Evolutionary conservation across 805 yeast species (phyloP).

Genomic region (Jamesozyma gamospora): DNA sequence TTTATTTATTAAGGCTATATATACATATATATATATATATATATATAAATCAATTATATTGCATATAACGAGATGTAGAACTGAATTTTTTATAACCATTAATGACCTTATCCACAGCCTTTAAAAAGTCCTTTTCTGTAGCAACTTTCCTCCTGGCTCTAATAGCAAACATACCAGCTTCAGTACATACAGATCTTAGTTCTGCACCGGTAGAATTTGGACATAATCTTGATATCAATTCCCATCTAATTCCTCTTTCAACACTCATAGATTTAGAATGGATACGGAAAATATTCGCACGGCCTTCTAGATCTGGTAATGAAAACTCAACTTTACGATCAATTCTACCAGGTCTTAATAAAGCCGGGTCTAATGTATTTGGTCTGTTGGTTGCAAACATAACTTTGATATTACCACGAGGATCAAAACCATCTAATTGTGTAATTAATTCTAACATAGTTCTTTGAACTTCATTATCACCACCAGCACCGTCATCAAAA

Average conservation of each 20-base stretch:
- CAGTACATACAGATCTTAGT: conserved; percentile 95
- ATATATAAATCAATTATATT: conserved; percentile 56
- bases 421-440: conserved; percentile 96
- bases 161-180: conserved; percentile 99
- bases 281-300: conserved; percentile 94
- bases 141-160: conserved; percentile 98
- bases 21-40: neutral
- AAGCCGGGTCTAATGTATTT: conserved; percentile 94
- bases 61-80: conserved; percentile 97
- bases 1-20: neutral
- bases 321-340: conserved; percentile 98
- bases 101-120: conserved; percentile 96
- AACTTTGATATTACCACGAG: conserved; percentile 97
- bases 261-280: conserved; percentile 97
- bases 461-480: conserved; percentile 97
- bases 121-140: conserved; percentile 92
- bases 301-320: conserved; percentile 92
- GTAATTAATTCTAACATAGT: conserved; percentile 98
- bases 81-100: conserved; percentile 97
- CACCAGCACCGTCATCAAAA: conserved; percentile 98
- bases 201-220: conserved; percentile 99
- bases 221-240: conserved; percentile 89
- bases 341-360: conserved; percentile 96
- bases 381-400: conserved; percentile 99
- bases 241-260: conserved; percentile 98